Evolutionary conservation across 257 asterid genomes (phyloP), one percentile per base, ranked within the genome.

Genomic region (Ilex aquifolium): DNA sequence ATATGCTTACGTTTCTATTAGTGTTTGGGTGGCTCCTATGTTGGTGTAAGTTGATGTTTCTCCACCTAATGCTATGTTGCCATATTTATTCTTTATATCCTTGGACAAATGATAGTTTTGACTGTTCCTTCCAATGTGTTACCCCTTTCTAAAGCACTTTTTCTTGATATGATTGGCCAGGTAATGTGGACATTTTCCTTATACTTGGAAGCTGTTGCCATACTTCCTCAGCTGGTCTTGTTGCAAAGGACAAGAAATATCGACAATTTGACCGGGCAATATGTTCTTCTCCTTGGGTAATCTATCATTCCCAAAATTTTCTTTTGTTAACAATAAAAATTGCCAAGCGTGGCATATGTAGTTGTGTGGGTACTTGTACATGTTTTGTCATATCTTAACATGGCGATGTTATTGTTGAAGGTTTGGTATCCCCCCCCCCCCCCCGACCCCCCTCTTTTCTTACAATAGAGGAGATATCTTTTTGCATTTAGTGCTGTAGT

Each of bases 211-310:
- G 95, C 95, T 62, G 89, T 88, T 57, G 96, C 96, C 71, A 86
- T 88, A 71, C 81, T 88, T 77, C 95, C 96, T 67, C 96, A 86
- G 85, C 81, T 88, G 56, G 92, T 88, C 58, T 74, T 88, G 76
- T 72, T 88, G 78, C 96, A 88, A 78, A 83, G 95, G 65, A 88
- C 96, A 58, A 82, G 92, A 72, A 88, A 88, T 66, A 88, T 88
- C 31, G 96, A 88, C 82, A 88, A 88, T 70, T 79, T 88, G 82
- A 88, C 96, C 10, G 96, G 96, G 42, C 96, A 88, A 86, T 88
- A 88, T 44, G 89, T 88, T 67, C 61, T 86, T 53, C 90, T 88
- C 73, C 80, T 88, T 13, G 96, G 96, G 96, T 88, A 76, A 82
- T 30, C 59, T 6, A 11, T 56, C 50, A 15, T 55, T 39, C 44